Evolutionary conservation across 2,329 filamentous ascomycete genomes (phyloP).

Genomic region (Lasiodiplodia sp.): DNA sequence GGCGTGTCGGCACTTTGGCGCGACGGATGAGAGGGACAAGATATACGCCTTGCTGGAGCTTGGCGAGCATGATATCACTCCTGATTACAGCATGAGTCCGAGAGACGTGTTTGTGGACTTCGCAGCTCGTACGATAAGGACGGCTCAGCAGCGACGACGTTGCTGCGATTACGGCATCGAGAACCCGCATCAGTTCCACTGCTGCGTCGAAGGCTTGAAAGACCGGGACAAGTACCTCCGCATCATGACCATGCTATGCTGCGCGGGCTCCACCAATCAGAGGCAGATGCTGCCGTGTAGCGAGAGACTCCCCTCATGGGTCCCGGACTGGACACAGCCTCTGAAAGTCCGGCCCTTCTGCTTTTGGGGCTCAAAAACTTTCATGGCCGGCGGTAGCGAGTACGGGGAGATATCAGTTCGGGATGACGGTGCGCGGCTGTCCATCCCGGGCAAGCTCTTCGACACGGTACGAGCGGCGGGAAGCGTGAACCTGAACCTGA

Average conservation of each 20-base stretch:
- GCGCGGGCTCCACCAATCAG: slow-evolving; percentile 26
- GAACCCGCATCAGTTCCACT: slow-evolving; percentile 18
- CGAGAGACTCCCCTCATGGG: slow-evolving; percentile 23
- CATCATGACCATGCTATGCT: slow-evolving; percentile 29
- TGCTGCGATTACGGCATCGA: slow-evolving; percentile 19
- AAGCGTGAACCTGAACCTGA: slow-evolving; percentile 19
- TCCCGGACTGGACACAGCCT: slow-evolving; percentile 24
- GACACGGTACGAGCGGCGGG: slow-evolving; percentile 19
- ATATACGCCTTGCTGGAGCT: slow-evolving; percentile 41
- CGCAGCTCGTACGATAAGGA: slow-evolving; percentile 1
- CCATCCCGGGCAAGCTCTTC: slow-evolving; percentile 20
- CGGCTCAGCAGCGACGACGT: slow-evolving; percentile 9
- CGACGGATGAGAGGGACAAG: slow-evolving; percentile 41
- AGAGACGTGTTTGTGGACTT: slow-evolving; percentile 26
- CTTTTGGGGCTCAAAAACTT: slow-evolving; percentile 25
- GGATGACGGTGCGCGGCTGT: slow-evolving; percentile 6
- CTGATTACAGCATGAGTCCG: slow-evolving; percentile 26
- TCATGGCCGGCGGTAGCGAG: slow-evolving; percentile 19
- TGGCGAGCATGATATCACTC: slow-evolving; percentile 22
- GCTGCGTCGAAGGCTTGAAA: slow-evolving; percentile 18
- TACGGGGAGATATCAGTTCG: slow-evolving; percentile 14
- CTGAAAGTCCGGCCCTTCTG: slow-evolving; percentile 24
- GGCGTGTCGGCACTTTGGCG: slow-evolving; percentile 22
- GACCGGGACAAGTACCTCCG: slow-evolving; percentile 24
- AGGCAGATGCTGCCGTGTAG: not conserved